Evolutionary conservation across 306 rosid genomes (phyloP), one percentile per base, ranked within the genome.

Genomic region (Corylus heterophylla): DNA sequence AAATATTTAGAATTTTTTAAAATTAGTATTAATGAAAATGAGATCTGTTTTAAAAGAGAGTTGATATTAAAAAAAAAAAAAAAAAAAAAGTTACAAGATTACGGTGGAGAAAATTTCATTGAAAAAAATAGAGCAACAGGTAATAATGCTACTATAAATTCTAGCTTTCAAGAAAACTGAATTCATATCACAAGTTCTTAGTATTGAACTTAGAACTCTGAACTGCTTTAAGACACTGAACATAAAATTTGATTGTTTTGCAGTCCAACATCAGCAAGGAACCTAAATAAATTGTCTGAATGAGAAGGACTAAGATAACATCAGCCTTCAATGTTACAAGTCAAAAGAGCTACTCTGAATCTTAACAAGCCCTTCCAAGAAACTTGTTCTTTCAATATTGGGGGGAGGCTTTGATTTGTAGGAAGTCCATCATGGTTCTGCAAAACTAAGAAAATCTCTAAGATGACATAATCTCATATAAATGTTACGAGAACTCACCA

Each of bases 1-100:
- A 80, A 58, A 82, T 59, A 13, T 39, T 39, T 8, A 20, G 50
- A 12, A 55, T 1, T 86, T 79, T 67, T 67, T 5, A 88, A 85
- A 72, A 48, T 31, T 52, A 44, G 44, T 14, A 67, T 39, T 67
- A 42, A 18, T 13, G n/a, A 17, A 7, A 42, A 42, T 16, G 49
- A 67, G 29, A 18, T 37, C 8, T 16, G 27, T 18, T 42, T 39
- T 17, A 67, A 67, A 67, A 42, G 49, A 42, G 8, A 18, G 12
- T 62, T 62, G 42, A 67, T 37, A 12, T 13, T 16, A 3, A 37
- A 16, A 35, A 0, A 62, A 31, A 27, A 63, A 27, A 11, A 61
- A 4, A 27, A 13, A 12, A 31, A 27, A 63, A 27, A 2, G 11
- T 29, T 63, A 12, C 44, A 27, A 63, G 42, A 31, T 12, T 5